phyloP scores from a whole-genome alignment of 2,329 filamentous ascomycete genomes.

The Purpureocillium takamizusanense region DNA sequence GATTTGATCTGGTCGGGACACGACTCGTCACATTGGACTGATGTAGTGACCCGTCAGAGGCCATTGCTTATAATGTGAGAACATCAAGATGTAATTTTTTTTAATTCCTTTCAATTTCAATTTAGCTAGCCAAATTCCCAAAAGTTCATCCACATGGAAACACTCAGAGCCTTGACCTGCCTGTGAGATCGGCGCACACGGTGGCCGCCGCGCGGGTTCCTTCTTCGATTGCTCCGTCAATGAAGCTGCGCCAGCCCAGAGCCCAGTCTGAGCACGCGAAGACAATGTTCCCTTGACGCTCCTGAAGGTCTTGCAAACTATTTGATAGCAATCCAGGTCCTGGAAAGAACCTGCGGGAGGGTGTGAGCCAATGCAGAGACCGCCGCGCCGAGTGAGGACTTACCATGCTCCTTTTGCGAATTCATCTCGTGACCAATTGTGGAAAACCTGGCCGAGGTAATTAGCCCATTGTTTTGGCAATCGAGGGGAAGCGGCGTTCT shows the following conservation, averaged over 20 bases:
- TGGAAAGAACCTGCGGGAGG: constrained; percentile 21
- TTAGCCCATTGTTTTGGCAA: background rate
- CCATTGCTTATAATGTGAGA: constrained; percentile 19
- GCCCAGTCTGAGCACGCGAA: constrained; percentile 42
- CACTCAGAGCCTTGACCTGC: background rate
- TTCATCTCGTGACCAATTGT: constrained; percentile 39
- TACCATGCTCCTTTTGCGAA: constrained; percentile 34
- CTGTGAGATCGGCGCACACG: background rate
- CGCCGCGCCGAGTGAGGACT: background rate
- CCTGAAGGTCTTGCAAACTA: constrained; percentile 29
- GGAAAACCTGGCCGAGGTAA: constrained; percentile 24
- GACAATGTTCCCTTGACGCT: constrained; percentile 30
- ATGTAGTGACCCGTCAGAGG: constrained; percentile 16
- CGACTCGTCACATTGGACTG: constrained; percentile 15
- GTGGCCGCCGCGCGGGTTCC: constrained; percentile 12
- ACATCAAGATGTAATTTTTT: no score
- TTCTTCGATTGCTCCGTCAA: constrained; percentile 40
- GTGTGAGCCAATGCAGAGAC: no score
- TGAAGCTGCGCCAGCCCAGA: constrained; percentile 38
- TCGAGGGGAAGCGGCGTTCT: background rate
- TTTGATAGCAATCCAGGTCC: constrained; percentile 24
- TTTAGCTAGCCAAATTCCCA: no score
- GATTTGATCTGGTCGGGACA: constrained; percentile 22
- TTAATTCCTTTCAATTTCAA: no score
- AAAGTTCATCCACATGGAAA: background rate